phyloP scores from a whole-genome alignment of 2,329 filamentous ascomycete genomes.

The Leptodontidium sp. region DNA sequence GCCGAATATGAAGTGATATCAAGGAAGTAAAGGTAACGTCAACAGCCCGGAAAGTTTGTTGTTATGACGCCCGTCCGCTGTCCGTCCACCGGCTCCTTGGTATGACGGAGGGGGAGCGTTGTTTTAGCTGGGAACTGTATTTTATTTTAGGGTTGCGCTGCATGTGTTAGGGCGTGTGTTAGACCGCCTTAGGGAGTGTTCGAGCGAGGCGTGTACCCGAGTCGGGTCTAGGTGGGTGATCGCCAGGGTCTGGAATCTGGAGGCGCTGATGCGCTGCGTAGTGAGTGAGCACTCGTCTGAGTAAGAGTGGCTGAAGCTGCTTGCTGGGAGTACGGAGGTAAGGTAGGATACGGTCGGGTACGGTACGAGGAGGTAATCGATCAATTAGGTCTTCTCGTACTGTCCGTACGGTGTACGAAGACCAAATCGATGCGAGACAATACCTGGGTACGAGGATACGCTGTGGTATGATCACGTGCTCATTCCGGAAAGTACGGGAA shows the following conservation, averaged over 20 bases:
- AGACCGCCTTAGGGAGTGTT: not conserved
- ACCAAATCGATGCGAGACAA: not conserved
- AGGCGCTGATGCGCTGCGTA: no score
- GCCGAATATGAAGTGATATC: not conserved
- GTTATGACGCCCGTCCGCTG: not conserved
- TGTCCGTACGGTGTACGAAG: not conserved
- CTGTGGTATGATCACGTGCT: not conserved
- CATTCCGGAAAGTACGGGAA: no score
- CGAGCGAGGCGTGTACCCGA: not conserved
- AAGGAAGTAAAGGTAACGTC: not conserved
- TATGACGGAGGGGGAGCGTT: constrained; percentile 7
- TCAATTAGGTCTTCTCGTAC: no score
- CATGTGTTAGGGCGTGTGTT: not conserved
- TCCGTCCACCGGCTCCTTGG: not conserved
- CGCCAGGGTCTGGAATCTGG: not conserved
- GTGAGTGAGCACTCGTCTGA: not conserved
- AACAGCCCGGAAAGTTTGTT: not conserved
- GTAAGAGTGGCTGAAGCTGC: not conserved
- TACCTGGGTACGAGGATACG: no score
- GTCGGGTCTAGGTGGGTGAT: constrained; percentile 9
- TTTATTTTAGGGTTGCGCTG: no score
- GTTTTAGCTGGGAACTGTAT: not conserved
- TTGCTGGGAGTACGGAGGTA: not conserved
- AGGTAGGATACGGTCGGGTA: not conserved
- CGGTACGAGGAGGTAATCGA: no score